Conservation (phyloP, 192 early-diverging fungal genomes). For the Backusella tarrabulga region DNA sequence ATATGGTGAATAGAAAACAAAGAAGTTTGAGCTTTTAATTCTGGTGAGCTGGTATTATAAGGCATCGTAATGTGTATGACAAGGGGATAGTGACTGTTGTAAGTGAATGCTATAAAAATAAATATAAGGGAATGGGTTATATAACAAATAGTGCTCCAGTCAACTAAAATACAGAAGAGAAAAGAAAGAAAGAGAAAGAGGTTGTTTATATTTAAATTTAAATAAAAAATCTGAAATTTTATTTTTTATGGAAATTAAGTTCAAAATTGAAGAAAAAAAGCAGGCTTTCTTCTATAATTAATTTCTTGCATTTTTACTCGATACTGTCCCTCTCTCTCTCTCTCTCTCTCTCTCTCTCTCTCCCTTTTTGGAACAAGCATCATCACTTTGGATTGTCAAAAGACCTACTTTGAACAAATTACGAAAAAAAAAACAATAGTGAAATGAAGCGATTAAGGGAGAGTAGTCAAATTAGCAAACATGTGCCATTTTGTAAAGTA, state of each 20-base stretch:
- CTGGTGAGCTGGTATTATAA: neutral
- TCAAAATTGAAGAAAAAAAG: constrained; percentile 1
- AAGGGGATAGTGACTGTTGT: neutral
- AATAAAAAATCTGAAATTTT: constrained; percentile 3
- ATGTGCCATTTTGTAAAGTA: constrained; percentile 5
- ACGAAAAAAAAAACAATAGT: neutral
- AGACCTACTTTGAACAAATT: neutral
- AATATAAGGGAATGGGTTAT: neutral
- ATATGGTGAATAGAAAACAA: neutral
- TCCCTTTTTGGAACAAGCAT: neutral
- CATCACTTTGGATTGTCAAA: neutral
- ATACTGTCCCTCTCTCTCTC: neutral
- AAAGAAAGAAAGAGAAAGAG: neutral
- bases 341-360: neutral
- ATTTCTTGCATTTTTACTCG: neutral
- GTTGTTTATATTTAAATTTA: neutral
- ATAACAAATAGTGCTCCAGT: neutral
- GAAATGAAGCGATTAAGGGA: neutral
- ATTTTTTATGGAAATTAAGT: neutral
- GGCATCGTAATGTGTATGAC: neutral
- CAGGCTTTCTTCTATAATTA: neutral
- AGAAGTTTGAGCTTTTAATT: neutral
- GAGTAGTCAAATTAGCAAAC: neutral
- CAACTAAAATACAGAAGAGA: constrained; percentile 1
- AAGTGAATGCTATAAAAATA: neutral